These are phyloP conservation scores for Kitagawia praeruptora DNA, from an alignment of 129 eudicot species.

Conservation along the genomic window DNA sequence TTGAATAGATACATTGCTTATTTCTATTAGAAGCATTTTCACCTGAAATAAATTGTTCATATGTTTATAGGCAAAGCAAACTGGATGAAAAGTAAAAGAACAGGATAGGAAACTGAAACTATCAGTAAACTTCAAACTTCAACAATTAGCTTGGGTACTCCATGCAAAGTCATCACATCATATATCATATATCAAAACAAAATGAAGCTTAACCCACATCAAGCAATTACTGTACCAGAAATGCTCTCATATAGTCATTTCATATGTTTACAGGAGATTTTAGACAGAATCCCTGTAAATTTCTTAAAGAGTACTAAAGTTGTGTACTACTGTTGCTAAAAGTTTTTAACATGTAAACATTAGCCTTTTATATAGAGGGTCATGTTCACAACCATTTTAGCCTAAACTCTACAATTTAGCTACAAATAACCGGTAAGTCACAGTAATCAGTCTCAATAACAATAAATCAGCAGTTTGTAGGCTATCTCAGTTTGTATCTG, in stretches of 20 bases:
- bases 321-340: background rate
- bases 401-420: background rate
- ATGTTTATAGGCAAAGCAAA: background rate
- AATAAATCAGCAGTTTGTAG: background rate
- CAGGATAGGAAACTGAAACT: background rate
- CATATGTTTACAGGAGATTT: background rate
- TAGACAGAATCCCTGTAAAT: background rate
- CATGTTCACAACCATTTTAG: background rate
- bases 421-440: background rate
- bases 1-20: slow-evolving; percentile 30
- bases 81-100: background rate
- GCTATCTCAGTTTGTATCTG: background rate
- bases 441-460: background rate
- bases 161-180: background rate
- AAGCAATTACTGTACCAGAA: background rate
- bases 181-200: background rate
- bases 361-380: background rate
- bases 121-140: background rate
- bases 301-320: background rate
- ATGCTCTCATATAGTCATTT: background rate
- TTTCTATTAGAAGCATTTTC: slow-evolving; percentile 21
- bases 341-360: background rate
- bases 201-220: background rate
- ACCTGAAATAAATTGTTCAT: slow-evolving; percentile 18
- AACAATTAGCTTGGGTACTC: background rate